Conservation (phyloP, 2,329 filamentous ascomycete species). For the Diaporthe sp. region DNA sequence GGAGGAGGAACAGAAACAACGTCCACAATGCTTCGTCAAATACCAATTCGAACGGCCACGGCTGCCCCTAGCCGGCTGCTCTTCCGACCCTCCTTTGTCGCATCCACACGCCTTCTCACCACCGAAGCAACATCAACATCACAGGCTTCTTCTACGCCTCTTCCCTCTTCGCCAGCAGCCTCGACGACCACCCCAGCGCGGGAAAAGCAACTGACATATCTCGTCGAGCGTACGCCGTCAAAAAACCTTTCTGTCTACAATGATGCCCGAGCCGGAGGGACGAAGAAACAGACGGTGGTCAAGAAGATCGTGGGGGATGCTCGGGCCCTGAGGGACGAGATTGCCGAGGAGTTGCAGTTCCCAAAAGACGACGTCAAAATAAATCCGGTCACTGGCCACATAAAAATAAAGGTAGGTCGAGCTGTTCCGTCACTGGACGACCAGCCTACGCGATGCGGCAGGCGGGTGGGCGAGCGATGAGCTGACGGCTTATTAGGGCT, state of each 20-base stretch:
- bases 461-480: neutral
- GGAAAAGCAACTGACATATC: slow-evolving; percentile 69
- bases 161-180: slow-evolving; percentile 31
- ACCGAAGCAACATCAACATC: neutral
- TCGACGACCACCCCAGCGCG: slow-evolving; percentile 28
- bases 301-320: slow-evolving; percentile 85
- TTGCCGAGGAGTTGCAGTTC: slow-evolving; percentile 71
- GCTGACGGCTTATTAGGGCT: slow-evolving; percentile 30
- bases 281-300: slow-evolving; percentile 78
- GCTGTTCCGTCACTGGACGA: neutral
- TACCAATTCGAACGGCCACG: slow-evolving; percentile 33
- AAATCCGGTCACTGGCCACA: slow-evolving; percentile 76
- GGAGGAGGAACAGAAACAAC: neutral
- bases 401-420: slow-evolving; percentile 77
- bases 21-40: slow-evolving; percentile 33
- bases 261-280: slow-evolving; percentile 79
- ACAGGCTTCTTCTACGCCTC: slow-evolving; percentile 36
- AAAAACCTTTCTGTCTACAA: slow-evolving; percentile 84
- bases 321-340: slow-evolving; percentile 71
- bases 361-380: slow-evolving; percentile 65
- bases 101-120: slow-evolving; percentile 7
- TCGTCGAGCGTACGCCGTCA: slow-evolving; percentile 77
- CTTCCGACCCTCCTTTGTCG: slow-evolving; percentile 17
- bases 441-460: neutral
- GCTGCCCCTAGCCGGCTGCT: slow-evolving; percentile 32